A percentile compares a stretch with the other conserved stretches of the same genome.
These are phyloP conservation scores for Sordariomycetes sp. DNA, from an alignment of 2,329 filamentous ascomycete species.

Conservation along the genomic window DNA sequence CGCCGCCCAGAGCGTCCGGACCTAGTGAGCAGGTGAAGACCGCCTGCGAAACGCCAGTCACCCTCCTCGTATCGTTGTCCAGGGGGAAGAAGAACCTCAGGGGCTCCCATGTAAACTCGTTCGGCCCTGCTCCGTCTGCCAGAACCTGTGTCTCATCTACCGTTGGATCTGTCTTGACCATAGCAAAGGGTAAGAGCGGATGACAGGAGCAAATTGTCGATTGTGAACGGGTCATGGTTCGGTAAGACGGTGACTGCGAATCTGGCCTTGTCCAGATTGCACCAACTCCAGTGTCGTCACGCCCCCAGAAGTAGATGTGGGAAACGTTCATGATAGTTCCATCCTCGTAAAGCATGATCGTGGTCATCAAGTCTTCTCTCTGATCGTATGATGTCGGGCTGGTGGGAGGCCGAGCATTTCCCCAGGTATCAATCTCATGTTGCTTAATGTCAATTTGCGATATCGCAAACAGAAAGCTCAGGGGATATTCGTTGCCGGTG, in stretches of 20 bases:
- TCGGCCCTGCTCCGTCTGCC: not conserved
- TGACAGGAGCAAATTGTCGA: slow-evolving; percentile 3
- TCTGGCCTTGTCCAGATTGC: too few species aligned
- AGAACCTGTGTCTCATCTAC: not conserved
- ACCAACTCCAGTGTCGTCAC: not conserved
- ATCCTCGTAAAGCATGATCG: slow-evolving; percentile 24
- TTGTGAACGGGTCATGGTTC: too few species aligned
- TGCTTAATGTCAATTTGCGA: slow-evolving; percentile 20
- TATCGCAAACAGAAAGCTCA: slow-evolving; percentile 28
- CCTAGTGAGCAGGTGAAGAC: slow-evolving; percentile 10
- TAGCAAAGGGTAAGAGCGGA: slow-evolving; percentile 3
- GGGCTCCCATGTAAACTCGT: slow-evolving; percentile 12
- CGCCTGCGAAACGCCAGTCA: slow-evolving; percentile 18
- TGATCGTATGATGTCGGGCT: slow-evolving; percentile 10
- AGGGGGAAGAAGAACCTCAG: slow-evolving; percentile 17
- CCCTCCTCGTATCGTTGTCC: not conserved
- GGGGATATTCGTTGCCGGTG: not conserved
- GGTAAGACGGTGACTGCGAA: too few species aligned
- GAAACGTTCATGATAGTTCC: slow-evolving; percentile 13
- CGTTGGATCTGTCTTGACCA: slow-evolving; percentile 2
- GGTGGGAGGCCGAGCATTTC: slow-evolving; percentile 14
- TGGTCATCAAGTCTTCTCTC: slow-evolving; percentile 14
- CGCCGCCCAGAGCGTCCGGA: slow-evolving; percentile 4
- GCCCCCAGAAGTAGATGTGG: not conserved
- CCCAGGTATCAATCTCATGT: slow-evolving; percentile 4